Evolutionary conservation across 225 moss, liverwort and hornwort genomes (phyloP).

Genomic region (Physcomitrellopsis africana): DNA sequence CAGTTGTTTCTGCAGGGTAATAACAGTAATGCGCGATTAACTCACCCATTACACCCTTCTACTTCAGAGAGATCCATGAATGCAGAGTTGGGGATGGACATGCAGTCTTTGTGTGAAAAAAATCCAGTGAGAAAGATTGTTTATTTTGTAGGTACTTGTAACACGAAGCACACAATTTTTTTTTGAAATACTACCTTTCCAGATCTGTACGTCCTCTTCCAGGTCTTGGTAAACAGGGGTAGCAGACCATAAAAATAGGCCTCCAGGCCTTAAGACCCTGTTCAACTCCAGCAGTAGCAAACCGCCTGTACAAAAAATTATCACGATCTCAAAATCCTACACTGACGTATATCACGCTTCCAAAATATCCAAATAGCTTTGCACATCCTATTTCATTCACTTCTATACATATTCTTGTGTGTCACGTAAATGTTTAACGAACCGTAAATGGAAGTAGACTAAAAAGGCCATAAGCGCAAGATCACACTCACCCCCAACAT

Average conservation of each 20-base stretch:
- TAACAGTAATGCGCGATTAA: neutral
- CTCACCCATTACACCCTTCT: neutral
- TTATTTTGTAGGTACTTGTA: no score
- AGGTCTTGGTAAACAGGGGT: conserved; percentile 79
- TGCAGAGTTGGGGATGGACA: no score
- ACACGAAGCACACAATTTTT: no score
- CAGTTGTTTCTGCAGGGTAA: conserved; percentile 52
- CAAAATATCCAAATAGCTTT: no score
- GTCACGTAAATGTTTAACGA: neutral
- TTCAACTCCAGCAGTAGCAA: conserved; percentile 77
- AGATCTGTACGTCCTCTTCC: conserved; percentile 50
- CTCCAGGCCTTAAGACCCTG: conserved; percentile 77
- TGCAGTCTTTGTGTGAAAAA: no score
- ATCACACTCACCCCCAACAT: conserved; percentile 52
- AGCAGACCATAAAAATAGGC: conserved; percentile 89
- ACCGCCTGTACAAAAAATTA: conserved; percentile 49
- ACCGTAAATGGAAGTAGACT: neutral
- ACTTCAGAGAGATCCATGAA: no score
- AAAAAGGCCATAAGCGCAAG: neutral
- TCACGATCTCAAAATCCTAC: neutral
- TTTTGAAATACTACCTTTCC: conserved; percentile 42
- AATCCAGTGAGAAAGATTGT: no score
- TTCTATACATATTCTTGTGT: neutral
- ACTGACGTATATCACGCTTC: no score
- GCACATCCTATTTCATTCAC: neutral